phyloP scores from a whole-genome alignment of 208 protist species.

The Novymonas esmeraldas region DNA sequence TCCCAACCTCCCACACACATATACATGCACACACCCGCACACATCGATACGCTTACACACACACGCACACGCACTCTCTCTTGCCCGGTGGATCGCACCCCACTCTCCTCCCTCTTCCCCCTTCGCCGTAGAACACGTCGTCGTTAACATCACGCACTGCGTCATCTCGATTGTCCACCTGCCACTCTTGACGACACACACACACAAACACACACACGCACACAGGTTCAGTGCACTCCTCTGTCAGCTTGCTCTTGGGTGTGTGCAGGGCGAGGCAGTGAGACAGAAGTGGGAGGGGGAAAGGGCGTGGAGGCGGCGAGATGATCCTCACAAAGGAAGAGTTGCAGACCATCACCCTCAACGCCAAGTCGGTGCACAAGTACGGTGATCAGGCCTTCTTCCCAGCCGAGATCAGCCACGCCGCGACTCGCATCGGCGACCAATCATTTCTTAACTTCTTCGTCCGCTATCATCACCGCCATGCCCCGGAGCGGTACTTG shows the following conservation, averaged over 20 bases:
- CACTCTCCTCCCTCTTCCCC: no score
- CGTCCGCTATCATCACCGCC: constrained; percentile 60
- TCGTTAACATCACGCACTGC: no score
- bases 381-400: constrained; percentile 70
- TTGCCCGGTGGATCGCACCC: no score
- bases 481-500: constrained; percentile 46
- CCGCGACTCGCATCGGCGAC: constrained; percentile 27
- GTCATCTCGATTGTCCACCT: no score
- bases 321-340: constrained; percentile 45
- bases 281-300: background rate
- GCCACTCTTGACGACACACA: no score
- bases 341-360: constrained; percentile 58
- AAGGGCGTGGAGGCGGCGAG: background rate
- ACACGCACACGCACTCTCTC: background rate
- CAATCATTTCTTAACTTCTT: constrained; percentile 65
- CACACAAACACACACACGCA: no score
- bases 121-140: no score
- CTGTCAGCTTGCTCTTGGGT: background rate
- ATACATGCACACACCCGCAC: background rate
- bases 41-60: background rate
- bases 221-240: no score
- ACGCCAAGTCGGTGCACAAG: constrained; percentile 65
- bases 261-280: background rate
- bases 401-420: constrained; percentile 47
- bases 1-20: no score